Evolutionary conservation across 75 land plant species (phyloP).

Genomic region (Cryptomeria japonica): DNA sequence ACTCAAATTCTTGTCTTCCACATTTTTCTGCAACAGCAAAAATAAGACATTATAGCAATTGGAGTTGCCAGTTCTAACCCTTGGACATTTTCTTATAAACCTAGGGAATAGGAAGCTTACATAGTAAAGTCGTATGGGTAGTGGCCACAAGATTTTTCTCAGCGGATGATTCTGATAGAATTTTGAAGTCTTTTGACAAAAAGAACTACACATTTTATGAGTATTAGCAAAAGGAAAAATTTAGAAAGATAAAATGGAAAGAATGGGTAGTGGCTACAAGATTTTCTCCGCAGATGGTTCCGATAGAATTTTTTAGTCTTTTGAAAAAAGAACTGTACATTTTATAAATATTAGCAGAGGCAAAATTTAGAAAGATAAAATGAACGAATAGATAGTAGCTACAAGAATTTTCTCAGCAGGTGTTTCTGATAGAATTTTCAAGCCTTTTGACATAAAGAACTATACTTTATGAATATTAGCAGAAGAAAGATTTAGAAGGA

Average conservation of each 20-base stretch:
- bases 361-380: no score
- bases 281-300: not conserved
- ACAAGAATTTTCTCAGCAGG: not conserved
- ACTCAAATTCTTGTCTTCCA: slow-evolving; percentile 62
- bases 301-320: no score
- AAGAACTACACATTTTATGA: not conserved
- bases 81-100: not conserved
- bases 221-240: not conserved
- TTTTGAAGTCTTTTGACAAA: not conserved
- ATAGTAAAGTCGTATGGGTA: not conserved
- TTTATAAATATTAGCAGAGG: no score
- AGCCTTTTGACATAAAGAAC: no score
- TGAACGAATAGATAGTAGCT: no score
- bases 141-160: not conserved
- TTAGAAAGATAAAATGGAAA: not conserved
- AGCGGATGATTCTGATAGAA: not conserved
- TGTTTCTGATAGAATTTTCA: not conserved
- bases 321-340: no score
- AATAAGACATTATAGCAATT: not conserved
- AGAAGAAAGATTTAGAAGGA: no score
- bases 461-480: no score
- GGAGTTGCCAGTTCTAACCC: not conserved
- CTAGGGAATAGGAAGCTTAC: not conserved
- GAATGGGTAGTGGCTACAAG: not conserved
- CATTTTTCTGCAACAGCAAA: slow-evolving; percentile 39